Percentiles rank a stretch among this genome's conserved stretches.
Evolutionary conservation across 1,284 basidiomycete species (phyloP).

Genomic region (Heterobasidion occidentale): DNA sequence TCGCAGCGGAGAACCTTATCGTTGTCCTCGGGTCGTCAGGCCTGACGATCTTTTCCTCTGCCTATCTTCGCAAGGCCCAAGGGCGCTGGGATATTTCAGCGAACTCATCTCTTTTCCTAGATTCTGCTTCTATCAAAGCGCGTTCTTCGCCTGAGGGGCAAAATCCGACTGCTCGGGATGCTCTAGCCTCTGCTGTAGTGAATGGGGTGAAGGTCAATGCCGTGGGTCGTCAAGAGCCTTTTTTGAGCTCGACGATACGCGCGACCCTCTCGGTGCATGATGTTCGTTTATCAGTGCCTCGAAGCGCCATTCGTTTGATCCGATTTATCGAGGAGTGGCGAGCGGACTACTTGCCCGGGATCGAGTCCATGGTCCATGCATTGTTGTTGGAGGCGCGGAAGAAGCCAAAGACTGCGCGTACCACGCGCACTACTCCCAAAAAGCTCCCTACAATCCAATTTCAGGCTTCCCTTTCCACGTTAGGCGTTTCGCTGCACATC

Average conservation of each 20-base stretch:
- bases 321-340: slow-evolving; percentile 75
- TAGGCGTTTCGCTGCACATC: slow-evolving; percentile 61
- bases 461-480: slow-evolving; percentile 38
- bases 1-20: slow-evolving; percentile 42
- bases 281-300: slow-evolving; percentile 56
- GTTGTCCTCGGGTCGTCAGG: slow-evolving; percentile 36
- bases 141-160: slow-evolving; percentile 35
- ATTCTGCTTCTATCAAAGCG: slow-evolving; percentile 46
- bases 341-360: slow-evolving; percentile 64
- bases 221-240: slow-evolving; percentile 35
- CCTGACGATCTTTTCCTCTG: slow-evolving; percentile 32
- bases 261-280: slow-evolving; percentile 35
- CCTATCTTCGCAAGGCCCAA: slow-evolving; percentile 26
- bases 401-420: slow-evolving; percentile 17
- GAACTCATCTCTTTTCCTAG: slow-evolving; percentile 40
- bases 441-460: slow-evolving; percentile 33
- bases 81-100: slow-evolving; percentile 29
- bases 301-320: slow-evolving; percentile 72
- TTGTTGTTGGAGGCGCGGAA: slow-evolving; percentile 53
- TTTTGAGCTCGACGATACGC: slow-evolving; percentile 30
- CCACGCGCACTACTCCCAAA: slow-evolving; percentile 17
- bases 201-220: slow-evolving; percentile 35
- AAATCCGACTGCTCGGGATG: slow-evolving; percentile 36
- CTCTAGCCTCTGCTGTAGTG: slow-evolving; percentile 51
- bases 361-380: slow-evolving; percentile 57